These are phyloP conservation scores for Phialemoniopsis sp. DNA, from an alignment of 2,329 filamentous ascomycete genomes.

Conservation along the genomic window DNA sequence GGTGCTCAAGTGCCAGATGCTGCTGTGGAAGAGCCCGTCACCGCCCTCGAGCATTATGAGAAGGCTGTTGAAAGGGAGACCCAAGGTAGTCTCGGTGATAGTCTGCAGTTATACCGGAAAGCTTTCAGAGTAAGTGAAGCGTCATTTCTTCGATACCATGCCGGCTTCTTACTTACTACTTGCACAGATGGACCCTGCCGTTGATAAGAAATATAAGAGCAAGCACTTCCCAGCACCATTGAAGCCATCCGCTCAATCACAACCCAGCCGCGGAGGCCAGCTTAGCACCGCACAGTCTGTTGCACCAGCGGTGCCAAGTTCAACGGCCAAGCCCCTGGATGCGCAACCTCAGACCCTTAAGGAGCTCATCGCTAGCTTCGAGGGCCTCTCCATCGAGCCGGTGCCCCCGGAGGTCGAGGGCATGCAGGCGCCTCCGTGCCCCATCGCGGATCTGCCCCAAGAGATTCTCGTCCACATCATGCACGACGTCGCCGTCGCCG, in stretches of 20 bases:
- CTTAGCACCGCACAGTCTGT: background rate
- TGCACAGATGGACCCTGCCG: constrained; percentile 69
- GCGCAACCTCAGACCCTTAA: constrained; percentile 50
- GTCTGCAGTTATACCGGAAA: constrained; percentile 80
- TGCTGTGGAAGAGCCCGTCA: constrained; percentile 47
- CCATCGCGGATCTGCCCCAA: constrained; percentile 71
- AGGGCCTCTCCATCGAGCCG: constrained; percentile 62
- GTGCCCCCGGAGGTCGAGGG: constrained; percentile 67
- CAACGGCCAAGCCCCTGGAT: constrained; percentile 44
- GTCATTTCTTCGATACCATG: too few relatives aligned
- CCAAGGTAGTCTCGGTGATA: constrained; percentile 83
- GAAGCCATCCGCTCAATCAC: constrained; percentile 30
- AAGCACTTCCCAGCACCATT: constrained; percentile 77
- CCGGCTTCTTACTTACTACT: background rate
- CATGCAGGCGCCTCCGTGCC: constrained; percentile 71
- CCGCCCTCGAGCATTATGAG: constrained; percentile 91
- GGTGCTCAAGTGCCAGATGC: constrained; percentile 8
- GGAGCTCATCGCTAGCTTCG: constrained; percentile 75
- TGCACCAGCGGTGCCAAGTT: constrained; percentile 26
- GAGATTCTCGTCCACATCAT: constrained; percentile 84
- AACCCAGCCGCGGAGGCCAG: constrained; percentile 12
- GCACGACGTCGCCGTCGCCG: constrained; percentile 63
- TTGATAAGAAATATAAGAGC: constrained; percentile 83
- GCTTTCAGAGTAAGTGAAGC: constrained; percentile 72
- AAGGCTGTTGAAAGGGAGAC: constrained; percentile 84